Percentiles rank a stretch among this genome's conserved stretches.
Conservation (phyloP, 2,329 filamentous ascomycete genomes). For the Xylariaceae sp. region DNA sequence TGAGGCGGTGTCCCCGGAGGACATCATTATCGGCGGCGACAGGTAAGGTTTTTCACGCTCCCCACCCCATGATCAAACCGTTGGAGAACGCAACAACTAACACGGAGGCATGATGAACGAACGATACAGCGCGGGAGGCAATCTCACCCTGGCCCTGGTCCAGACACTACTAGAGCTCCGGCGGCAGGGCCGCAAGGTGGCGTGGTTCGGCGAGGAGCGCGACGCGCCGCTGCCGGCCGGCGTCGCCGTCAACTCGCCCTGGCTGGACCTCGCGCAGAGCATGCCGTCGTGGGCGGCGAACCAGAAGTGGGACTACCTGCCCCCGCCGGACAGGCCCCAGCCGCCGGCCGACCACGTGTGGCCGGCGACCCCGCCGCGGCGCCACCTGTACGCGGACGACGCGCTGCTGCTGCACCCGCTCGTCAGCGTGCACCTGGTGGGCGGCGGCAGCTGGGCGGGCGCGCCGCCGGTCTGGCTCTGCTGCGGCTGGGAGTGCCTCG, state of each 20-base stretch:
- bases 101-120: not conserved
- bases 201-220: conserved; percentile 65
- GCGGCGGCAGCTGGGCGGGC: conserved; percentile 63
- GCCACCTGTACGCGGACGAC: conserved; percentile 61
- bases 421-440: conserved; percentile 66
- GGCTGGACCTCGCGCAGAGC: conserved; percentile 72
- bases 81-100: not conserved
- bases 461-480: conserved; percentile 71
- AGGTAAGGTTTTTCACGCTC: conserved; percentile 47
- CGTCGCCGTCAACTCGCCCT: conserved; percentile 67
- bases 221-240: conserved; percentile 71
- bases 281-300: conserved; percentile 61
- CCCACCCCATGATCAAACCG: not conserved
- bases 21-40: conserved; percentile 77
- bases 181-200: conserved; percentile 52
- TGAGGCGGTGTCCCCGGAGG: conserved; percentile 63
- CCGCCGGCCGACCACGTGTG: conserved; percentile 58
- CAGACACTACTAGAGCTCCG: conserved; percentile 71
- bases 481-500: conserved; percentile 73
- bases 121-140: conserved; percentile 70
- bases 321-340: conserved; percentile 45
- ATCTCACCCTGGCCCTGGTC: conserved; percentile 69
- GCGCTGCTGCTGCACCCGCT: conserved; percentile 68
- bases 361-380: conserved; percentile 61
- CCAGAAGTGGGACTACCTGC: conserved; percentile 67